Conservation (phyloP, 768 basidiomycete genomes). For the Lepiota brunneoincarnata region DNA sequence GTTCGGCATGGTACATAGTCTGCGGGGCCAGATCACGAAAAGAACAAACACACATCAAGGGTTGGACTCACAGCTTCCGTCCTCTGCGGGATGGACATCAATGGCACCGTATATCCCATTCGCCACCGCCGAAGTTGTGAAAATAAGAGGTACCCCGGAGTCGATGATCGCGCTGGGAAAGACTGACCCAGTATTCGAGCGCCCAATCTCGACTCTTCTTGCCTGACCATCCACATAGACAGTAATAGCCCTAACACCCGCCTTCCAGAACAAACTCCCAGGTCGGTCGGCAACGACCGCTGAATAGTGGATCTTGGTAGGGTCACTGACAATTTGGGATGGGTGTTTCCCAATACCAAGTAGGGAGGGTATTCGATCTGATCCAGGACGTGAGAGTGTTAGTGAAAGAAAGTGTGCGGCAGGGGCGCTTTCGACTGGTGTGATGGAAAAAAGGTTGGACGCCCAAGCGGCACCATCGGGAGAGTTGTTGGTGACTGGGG, state of each 20-base stretch:
- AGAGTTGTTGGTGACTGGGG: slow-evolving; percentile 43
- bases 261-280: slow-evolving; percentile 64
- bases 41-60: slow-evolving; percentile 3
- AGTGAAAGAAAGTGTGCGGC: slow-evolving; percentile 64
- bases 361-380: slow-evolving; percentile 48
- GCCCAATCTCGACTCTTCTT: slow-evolving; percentile 38
- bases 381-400: slow-evolving; percentile 67
- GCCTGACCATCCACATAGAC: slow-evolving; percentile 51
- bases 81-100: slow-evolving; percentile 52
- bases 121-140: slow-evolving; percentile 58
- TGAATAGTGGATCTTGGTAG: slow-evolving; percentile 49
- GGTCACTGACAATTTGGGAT: slow-evolving; percentile 44
- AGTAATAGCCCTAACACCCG: slow-evolving; percentile 51
- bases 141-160: slow-evolving; percentile 65
- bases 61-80: slow-evolving; percentile 59
- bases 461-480: slow-evolving; percentile 67
- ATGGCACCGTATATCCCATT: slow-evolving; percentile 79
- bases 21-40: slow-evolving; percentile 22
- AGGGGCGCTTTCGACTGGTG: slow-evolving; percentile 51
- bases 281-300: slow-evolving; percentile 34
- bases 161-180: slow-evolving; percentile 71
- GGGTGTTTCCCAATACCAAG: slow-evolving; percentile 76
- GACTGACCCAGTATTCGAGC: slow-evolving; percentile 34
- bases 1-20: slow-evolving; percentile 74
- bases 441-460: slow-evolving; percentile 71